Evolutionary conservation across 495 filamentous ascomycete species (phyloP).

Genomic region (Collariella sp.): DNA sequence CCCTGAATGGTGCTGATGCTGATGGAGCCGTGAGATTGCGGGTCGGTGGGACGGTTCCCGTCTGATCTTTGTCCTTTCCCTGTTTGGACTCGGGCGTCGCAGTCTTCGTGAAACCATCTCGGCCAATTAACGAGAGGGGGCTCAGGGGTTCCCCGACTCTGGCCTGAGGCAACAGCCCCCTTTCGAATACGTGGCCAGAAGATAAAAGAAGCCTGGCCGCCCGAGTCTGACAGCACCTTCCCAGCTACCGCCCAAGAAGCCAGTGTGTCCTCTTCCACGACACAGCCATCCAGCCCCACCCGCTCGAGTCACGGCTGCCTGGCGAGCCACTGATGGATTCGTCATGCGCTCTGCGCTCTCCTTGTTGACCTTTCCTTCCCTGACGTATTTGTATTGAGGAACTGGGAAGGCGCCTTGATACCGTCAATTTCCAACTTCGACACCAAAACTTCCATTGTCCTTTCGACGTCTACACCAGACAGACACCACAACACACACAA

Average conservation of each 20-base stretch:
- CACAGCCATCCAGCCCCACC: constrained; percentile 18
- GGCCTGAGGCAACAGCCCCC: constrained; percentile 26
- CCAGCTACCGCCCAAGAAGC: constrained; percentile 12
- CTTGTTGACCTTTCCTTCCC: constrained; percentile 13
- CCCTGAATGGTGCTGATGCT: constrained; percentile 1
- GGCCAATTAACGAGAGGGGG: constrained; percentile 22
- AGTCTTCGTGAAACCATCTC: constrained; percentile 11
- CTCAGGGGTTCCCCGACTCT: neutral
- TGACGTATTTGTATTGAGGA: constrained; percentile 36
- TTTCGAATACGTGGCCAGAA: constrained; percentile 27
- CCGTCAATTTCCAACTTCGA: constrained; percentile 15
- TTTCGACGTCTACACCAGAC: neutral
- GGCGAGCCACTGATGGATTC: constrained; percentile 21
- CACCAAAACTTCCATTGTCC: constrained; percentile 2
- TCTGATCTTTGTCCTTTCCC: constrained; percentile 16
- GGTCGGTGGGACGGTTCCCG: constrained; percentile 9
- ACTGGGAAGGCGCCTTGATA: constrained; percentile 38
- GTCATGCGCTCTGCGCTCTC: constrained; percentile 22
- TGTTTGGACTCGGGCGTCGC: constrained; percentile 23
- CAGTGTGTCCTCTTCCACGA: constrained; percentile 26
- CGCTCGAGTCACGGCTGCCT: constrained; percentile 3
- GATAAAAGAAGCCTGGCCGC: constrained; percentile 27
- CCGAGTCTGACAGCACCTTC: constrained; percentile 13
- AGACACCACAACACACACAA: neutral
- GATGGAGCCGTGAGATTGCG: no score